These are phyloP conservation scores for Violaceomyces palustris DNA, from an alignment of 1,284 basidiomycete species.

Conservation along the genomic window DNA sequence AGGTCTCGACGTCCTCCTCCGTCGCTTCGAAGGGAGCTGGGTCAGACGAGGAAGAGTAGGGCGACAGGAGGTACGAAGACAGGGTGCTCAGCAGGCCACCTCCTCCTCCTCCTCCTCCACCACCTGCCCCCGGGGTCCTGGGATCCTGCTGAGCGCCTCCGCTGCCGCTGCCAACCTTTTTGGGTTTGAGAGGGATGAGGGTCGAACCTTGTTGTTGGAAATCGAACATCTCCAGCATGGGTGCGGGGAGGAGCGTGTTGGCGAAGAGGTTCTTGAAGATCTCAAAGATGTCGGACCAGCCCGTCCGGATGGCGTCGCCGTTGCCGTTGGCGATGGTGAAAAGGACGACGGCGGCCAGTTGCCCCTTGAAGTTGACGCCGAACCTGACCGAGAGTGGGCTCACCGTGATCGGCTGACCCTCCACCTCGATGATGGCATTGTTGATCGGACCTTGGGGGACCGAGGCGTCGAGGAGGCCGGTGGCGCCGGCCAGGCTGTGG, in stretches of 20 bases:
- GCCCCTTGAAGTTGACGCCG: slow-evolving; percentile 90
- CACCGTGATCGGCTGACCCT: slow-evolving; percentile 80
- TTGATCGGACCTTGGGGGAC: slow-evolving; percentile 58
- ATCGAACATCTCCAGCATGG: slow-evolving; percentile 94
- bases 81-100: slow-evolving; percentile 86
- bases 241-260: slow-evolving; percentile 72
- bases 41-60: slow-evolving; percentile 71
- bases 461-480: slow-evolving; percentile 35
- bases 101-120: slow-evolving; percentile 67
- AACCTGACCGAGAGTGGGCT: slow-evolving; percentile 89
- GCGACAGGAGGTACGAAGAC: slow-evolving; percentile 94
- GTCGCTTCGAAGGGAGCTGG: slow-evolving; percentile 64
- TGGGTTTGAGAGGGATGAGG: slow-evolving; percentile 36
- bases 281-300: slow-evolving; percentile 87
- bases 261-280: slow-evolving; percentile 96
- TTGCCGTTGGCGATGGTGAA: slow-evolving; percentile 98
- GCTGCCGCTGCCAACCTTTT: slow-evolving; percentile 67
- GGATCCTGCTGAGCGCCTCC: slow-evolving; percentile 79
- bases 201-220: slow-evolving; percentile 57
- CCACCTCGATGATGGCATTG: slow-evolving; percentile 87
- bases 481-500: slow-evolving; percentile 62
- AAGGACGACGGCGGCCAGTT: slow-evolving; percentile 90
- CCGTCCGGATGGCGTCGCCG: slow-evolving; percentile 85
- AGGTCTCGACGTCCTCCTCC: slow-evolving; percentile 85
- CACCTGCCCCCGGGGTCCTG: slow-evolving; percentile 56